Evolutionary conservation across 345 rosid genomes (phyloP).

Genomic region (Melaleuca alternifolia): DNA sequence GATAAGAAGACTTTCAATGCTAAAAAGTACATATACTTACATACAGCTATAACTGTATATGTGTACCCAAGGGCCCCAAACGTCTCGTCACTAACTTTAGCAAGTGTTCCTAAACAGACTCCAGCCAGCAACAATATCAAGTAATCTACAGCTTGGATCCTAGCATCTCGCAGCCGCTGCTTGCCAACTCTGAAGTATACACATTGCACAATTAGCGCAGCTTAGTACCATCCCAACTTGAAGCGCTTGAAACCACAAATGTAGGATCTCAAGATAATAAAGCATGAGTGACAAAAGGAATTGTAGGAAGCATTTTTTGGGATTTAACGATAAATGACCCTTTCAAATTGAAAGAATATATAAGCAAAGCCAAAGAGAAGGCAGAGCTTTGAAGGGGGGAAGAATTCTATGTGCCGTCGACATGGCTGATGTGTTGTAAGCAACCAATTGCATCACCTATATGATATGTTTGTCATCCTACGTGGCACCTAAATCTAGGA

Average conservation of each 20-base stretch:
- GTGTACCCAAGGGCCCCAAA: slow-evolving; percentile 89
- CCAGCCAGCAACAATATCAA: slow-evolving; percentile 86
- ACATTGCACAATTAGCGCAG: not conserved
- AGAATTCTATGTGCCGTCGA: not conserved
- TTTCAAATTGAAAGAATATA: not conserved
- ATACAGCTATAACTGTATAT: slow-evolving; percentile 88
- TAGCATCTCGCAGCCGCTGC: slow-evolving; percentile 89
- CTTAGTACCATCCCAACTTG: not conserved
- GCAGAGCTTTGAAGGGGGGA: not conserved
- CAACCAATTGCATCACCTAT: not conserved
- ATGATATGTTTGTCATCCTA: not conserved
- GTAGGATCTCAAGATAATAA: not conserved
- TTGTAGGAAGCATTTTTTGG: not conserved
- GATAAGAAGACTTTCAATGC: not conserved
- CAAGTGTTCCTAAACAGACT: slow-evolving; percentile 95
- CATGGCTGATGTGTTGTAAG: not conserved
- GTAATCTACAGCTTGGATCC: slow-evolving; percentile 85
- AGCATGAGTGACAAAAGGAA: not conserved
- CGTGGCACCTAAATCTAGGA: not conserved
- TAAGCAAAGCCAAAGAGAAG: not conserved
- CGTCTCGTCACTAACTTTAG: slow-evolving; percentile 96
- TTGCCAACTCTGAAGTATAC: slow-evolving; percentile 56
- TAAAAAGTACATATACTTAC: slow-evolving; percentile 38
- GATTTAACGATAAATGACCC: not conserved
- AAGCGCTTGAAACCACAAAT: not conserved